Base-by-base conservation (phyloP, 2,329 filamentous ascomycete species). In the Alternaria brassicicola region DNA sequence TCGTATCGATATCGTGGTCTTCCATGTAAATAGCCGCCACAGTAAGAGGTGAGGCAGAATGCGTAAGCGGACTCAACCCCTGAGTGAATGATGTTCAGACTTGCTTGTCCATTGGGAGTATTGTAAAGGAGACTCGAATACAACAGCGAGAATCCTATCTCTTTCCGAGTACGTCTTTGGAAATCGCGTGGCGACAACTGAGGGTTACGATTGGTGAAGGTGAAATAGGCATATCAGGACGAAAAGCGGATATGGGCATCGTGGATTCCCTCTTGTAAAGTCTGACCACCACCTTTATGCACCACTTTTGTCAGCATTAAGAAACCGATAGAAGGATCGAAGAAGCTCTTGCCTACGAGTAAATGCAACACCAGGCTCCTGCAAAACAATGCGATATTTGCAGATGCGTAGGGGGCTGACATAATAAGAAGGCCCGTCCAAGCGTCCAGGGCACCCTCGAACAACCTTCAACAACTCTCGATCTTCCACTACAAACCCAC, bases 401-500 rank as follows among this genome's bases (percentile, higher is more conserved):
- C 49, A 55, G 43, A 55, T 58, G 58, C 47, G 63, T 62, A 64
- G 59, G 58, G 51, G 61, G 52, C 53, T 63, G 61, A 63, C 61
- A 63, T 61, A 63, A 63, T 63, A 57, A 62, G 60, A 62, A 52
- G 61, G 54, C 39, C 53, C 50, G 61, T 63, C 61, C 61, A 54
- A 62, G 61, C 61, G 62, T 65, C 61, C 49, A 57, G 55, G 55
- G 43, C 50, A 48, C 50, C 61, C 55, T 66, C 63, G 61, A 64
- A 55, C 57, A 67, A 69, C 65, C 64, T 71, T 69, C 52, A 41
- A 43, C 55, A 43, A 59, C 62, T 59, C 60, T 63, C 55, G 59
- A 67, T 59, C 66, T 51, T 60, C 62, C 55, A 71, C 67, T 64
- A 65, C 66, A 67, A 62, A 65, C 67, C 59, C 62, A 56, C 69